A percentile compares a stretch with the other conserved stretches of the same genome.
phyloP scores from a whole-genome alignment of 441 rosid genomes.

The Pelargonium australe region DNA sequence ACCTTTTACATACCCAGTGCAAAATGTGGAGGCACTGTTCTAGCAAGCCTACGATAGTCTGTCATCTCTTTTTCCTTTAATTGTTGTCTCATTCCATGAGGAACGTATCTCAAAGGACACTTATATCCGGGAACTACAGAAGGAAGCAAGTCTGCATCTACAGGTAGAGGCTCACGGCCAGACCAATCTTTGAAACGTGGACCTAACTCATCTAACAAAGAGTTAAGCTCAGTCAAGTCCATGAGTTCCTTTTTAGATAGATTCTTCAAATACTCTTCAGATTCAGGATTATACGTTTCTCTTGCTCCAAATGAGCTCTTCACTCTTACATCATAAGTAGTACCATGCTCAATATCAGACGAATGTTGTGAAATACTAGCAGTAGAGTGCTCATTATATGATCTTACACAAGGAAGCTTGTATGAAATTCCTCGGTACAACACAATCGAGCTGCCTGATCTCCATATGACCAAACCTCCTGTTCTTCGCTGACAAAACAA shows the following conservation, averaged over 20 bases:
- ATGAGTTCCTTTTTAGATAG: constrained; percentile 48
- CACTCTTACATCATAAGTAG: constrained; percentile 13
- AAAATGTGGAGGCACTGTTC: constrained; percentile 75
- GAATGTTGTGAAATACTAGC: constrained; percentile 14
- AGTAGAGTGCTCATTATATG: constrained; percentile 37
- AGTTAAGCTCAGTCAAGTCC: constrained; percentile 51
- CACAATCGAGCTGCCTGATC: constrained; percentile 90
- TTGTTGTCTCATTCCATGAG: constrained; percentile 51
- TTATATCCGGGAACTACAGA: constrained; percentile 54
- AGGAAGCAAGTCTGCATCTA: constrained; percentile 86
- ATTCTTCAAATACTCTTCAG: constrained; percentile 36
- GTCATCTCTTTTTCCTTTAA: constrained; percentile 60
- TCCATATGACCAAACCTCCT: constrained; percentile 85
- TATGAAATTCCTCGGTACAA: constrained; percentile 71
- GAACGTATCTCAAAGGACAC: constrained; percentile 70
- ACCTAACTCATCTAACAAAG: constrained; percentile 71
- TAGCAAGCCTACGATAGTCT: constrained; percentile 54
- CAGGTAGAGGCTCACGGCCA: constrained; percentile 80
- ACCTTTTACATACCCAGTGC: constrained; percentile 51
- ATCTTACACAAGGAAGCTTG: constrained; percentile 60
- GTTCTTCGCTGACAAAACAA: constrained; percentile 57
- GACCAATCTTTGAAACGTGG: constrained; percentile 85
- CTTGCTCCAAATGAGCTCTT: constrained; percentile 16
- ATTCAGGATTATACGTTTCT: constrained; percentile 28
- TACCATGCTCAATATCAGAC: constrained; percentile 5